A percentile compares a stretch with the other conserved stretches of the same genome.
Evolutionary conservation across 192 early-diverging fungal species (phyloP).

Genomic region (Umbelopsis sp.): DNA sequence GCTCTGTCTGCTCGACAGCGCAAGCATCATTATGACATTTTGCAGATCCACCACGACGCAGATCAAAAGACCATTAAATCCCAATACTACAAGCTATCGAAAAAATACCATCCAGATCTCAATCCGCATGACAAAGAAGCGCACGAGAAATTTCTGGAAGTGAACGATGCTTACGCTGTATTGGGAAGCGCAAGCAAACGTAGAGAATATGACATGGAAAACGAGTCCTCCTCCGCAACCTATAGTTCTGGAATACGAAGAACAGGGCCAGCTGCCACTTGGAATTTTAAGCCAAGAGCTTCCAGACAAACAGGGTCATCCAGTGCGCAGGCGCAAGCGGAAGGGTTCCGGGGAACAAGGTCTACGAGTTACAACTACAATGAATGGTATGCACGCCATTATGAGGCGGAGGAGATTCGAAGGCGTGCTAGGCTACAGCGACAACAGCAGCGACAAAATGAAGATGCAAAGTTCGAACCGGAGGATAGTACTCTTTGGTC

Average conservation of each 20-base stretch:
- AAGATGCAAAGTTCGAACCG: slow-evolving; percentile 23
- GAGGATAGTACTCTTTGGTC: slow-evolving; percentile 1
- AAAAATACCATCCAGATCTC: slow-evolving; percentile 82
- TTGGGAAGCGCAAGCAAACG: slow-evolving; percentile 72
- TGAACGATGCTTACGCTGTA: slow-evolving; percentile 87
- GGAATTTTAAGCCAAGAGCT: slow-evolving; percentile 19
- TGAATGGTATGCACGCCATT: slow-evolving; percentile 33
- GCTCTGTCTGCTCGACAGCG: not conserved
- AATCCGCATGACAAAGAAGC: slow-evolving; percentile 72
- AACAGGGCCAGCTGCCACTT: slow-evolving; percentile 21
- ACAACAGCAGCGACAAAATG: slow-evolving; percentile 20
- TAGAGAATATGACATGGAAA: slow-evolving; percentile 75
- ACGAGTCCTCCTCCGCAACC: slow-evolving; percentile 28
- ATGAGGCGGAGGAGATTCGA: slow-evolving; percentile 38
- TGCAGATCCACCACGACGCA: slow-evolving; percentile 41
- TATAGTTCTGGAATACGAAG: slow-evolving; percentile 28
- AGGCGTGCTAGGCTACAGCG: slow-evolving; percentile 20
- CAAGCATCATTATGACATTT: slow-evolving; percentile 48
- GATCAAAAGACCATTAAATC: slow-evolving; percentile 65
- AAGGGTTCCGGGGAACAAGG: not conserved
- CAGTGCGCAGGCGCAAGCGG: slow-evolving; percentile 40
- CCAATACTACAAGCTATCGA: slow-evolving; percentile 75
- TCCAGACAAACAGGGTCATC: slow-evolving; percentile 27
- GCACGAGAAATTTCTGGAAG: slow-evolving; percentile 69
- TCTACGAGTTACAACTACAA: slow-evolving; percentile 25